phyloP scores from a whole-genome alignment of 495 filamentous ascomycete genomes.

The Podospora appendiculata region DNA sequence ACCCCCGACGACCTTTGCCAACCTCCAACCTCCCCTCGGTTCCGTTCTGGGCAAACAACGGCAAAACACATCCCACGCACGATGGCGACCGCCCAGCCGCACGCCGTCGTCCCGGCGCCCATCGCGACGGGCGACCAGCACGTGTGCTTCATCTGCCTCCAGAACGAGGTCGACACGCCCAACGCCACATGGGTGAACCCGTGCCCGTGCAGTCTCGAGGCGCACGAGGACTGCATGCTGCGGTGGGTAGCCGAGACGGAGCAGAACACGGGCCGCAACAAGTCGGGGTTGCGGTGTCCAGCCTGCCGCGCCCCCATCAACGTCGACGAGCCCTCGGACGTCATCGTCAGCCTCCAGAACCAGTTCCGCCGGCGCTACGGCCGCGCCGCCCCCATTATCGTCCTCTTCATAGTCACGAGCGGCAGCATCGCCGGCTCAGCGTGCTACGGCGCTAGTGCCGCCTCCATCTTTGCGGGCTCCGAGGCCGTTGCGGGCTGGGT shows the following conservation, averaged over 20 bases:
- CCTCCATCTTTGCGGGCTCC: slow-evolving; percentile 30
- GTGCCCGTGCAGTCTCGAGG: slow-evolving; percentile 81
- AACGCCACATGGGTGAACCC: slow-evolving; percentile 73
- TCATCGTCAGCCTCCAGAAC: slow-evolving; percentile 53
- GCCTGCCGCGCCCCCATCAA: slow-evolving; percentile 79
- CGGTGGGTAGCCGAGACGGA: slow-evolving; percentile 87
- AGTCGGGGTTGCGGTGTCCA: slow-evolving; percentile 66
- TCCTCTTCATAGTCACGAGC: slow-evolving; percentile 46
- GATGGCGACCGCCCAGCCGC: background rate
- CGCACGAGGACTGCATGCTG: slow-evolving; percentile 84
- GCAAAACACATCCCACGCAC: no score
- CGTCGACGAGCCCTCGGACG: slow-evolving; percentile 63
- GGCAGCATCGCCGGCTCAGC: slow-evolving; percentile 40
- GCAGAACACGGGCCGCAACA: slow-evolving; percentile 36
- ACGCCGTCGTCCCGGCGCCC: slow-evolving; percentile 2
- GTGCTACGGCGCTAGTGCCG: slow-evolving; percentile 28
- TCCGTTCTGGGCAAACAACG: no score
- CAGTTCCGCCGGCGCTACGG: slow-evolving; percentile 46
- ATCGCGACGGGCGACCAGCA: slow-evolving; percentile 28
- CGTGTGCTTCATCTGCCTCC: slow-evolving; percentile 92
- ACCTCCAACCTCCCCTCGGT: no score
- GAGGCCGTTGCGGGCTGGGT: slow-evolving; percentile 20
- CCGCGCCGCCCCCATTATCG: slow-evolving; percentile 49
- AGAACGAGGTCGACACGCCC: slow-evolving; percentile 59
- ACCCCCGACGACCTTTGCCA: no score